phyloP scores from a whole-genome alignment of 1,139 yeast genomes.

The Pichia sp. region DNA sequence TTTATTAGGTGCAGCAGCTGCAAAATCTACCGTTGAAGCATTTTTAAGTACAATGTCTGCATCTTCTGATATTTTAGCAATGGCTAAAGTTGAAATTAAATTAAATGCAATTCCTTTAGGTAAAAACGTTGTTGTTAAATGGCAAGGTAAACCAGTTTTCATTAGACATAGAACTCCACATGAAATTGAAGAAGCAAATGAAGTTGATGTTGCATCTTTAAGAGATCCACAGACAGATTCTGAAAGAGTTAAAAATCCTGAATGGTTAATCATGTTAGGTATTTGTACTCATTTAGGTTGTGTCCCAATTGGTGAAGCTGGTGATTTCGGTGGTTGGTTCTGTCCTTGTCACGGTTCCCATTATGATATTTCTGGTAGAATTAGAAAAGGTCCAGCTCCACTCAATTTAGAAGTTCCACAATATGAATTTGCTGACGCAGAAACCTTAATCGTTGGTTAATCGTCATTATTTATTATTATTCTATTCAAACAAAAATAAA shows the following conservation, averaged over 20 bases:
- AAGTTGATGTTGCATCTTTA: constrained; percentile 62
- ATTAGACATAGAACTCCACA: constrained; percentile 96
- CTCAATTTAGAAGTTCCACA: constrained; percentile 94
- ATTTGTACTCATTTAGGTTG: constrained; percentile 99
- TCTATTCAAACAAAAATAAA: background rate
- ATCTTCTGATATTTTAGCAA: constrained; percentile 96
- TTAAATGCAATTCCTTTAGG: constrained; percentile 94
- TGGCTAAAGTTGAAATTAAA: constrained; percentile 99
- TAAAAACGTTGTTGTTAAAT: constrained; percentile 94
- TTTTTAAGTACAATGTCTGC: constrained; percentile 94
- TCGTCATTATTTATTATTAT: background rate
- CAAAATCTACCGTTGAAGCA: constrained; percentile 95
- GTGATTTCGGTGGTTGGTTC: constrained; percentile 99
- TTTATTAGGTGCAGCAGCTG: constrained; percentile 89
- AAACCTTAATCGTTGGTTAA: constrained; percentile 78
- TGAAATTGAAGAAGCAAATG: constrained; percentile 93
- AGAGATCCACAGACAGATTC: constrained; percentile 94
- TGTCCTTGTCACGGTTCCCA: constrained; percentile 99
- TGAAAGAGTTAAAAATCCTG: constrained; percentile 94
- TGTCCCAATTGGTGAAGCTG: constrained; percentile 99
- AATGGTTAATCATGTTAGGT: constrained; percentile 99
- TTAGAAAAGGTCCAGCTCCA: constrained; percentile 99
- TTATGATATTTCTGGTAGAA: constrained; percentile 99
- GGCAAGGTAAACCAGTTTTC: constrained; percentile 99
- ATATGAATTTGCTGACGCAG: constrained; percentile 68